Evolutionary conservation across 495 filamentous ascomycete species (phyloP), one percentile per base, ranked within the genome.

Genomic region (Cercophora scortea): DNA sequence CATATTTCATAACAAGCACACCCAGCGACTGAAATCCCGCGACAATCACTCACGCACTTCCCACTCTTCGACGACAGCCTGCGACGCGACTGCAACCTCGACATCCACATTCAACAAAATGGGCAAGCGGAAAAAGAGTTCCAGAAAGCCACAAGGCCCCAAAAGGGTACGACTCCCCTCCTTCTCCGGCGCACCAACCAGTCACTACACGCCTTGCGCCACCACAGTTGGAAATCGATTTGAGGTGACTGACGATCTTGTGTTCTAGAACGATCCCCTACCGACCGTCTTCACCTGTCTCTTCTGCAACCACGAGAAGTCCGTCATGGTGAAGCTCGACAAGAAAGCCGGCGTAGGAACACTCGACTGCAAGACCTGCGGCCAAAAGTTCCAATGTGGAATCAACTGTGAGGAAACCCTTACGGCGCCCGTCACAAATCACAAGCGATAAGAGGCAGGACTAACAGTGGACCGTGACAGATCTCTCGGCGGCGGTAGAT

Each of bases 61-160:
- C 1, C 25, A 41, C 38, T 41, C 38, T 41, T 41, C 15, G 38
- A 25, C 25, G 25, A 25, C 5, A 25, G 25, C 25, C 25, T 25
- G 25, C 25, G 25, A 11, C 36, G 36, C 36, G 36, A 38, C 36
- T 38, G 36, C 36, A 7, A 8, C 36, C 2, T 7, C 36, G 17
- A 13, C 32, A 32, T 48, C 13, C 11, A 48, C 32, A 12, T 8
- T 7, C 1, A 15, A 18, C 5, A 39, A 49, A 17, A 70, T 70
- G 88, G 92, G 92, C 49, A 98, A 98, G 75, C 86, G 92, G 64
- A 97, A 96, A 86, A 94, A 94, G 83, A 86, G 87, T 32, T 83
- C 88, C 53, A 78, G 85, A 57, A 88, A 89, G 70, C 91, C 90
- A 1, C 82, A 86, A 64, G 88, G 85, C 48, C 82, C 86, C 25